Conservation (phyloP, 495 filamentous ascomycete species). For the Neurospora hispaniola region DNA sequence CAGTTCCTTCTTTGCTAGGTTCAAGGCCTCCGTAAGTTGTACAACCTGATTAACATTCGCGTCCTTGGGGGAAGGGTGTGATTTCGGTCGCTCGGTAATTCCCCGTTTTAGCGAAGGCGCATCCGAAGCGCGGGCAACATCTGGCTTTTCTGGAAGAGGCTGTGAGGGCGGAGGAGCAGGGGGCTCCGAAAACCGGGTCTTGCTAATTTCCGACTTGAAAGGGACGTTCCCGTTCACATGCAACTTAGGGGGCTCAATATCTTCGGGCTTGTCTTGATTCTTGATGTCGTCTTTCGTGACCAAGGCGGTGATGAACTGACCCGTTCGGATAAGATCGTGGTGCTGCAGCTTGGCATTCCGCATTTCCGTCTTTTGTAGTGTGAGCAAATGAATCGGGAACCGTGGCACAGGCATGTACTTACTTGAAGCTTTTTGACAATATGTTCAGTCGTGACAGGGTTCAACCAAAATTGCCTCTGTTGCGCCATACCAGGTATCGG, state of each 20-base stretch:
- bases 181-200: constrained; percentile 74
- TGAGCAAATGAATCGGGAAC: neutral
- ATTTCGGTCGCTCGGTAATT: constrained; percentile 64
- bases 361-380: constrained; percentile 60
- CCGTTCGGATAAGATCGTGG: constrained; percentile 69
- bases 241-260: constrained; percentile 30
- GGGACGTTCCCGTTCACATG: constrained; percentile 32
- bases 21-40: constrained; percentile 70
- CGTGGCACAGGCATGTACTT: constrained; percentile 27
- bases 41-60: constrained; percentile 60
- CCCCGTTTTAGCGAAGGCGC: constrained; percentile 54
- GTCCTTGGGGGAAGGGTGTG: constrained; percentile 44
- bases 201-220: constrained; percentile 43
- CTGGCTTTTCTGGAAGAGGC: constrained; percentile 81
- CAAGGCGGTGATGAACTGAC: constrained; percentile 67
- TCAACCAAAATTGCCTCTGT: constrained; percentile 58
- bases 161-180: constrained; percentile 87
- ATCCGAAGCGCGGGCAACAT: constrained; percentile 46
- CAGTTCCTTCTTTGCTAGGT: constrained; percentile 68
- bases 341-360: constrained; percentile 78
- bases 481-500: constrained; percentile 39
- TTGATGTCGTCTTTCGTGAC: constrained; percentile 63
- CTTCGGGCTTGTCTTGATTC: constrained; percentile 43
- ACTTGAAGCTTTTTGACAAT: constrained; percentile 90
- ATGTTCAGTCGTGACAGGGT: constrained; percentile 83